Evolutionary conservation across 352 stramenopile genomes (phyloP).

Genomic region (Phytophthora palmivora): DNA sequence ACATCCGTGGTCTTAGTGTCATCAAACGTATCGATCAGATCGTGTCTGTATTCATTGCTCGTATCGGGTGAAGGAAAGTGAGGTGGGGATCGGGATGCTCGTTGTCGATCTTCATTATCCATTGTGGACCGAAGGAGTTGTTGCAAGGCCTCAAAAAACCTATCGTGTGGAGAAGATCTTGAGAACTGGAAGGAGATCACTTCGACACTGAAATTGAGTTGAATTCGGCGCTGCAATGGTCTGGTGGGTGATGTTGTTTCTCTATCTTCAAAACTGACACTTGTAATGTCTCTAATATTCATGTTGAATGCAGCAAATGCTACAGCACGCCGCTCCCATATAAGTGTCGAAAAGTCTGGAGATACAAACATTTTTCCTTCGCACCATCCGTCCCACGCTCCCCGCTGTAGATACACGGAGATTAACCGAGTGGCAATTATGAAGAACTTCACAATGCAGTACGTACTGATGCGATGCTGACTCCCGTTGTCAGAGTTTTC

Average conservation of each 20-base stretch:
- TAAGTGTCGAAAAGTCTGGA: constrained; percentile 16
- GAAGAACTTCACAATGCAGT: not conserved
- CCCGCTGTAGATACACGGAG: constrained; percentile 16
- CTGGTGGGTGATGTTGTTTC: not conserved
- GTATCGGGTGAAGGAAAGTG: not conserved
- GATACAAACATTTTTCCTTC: constrained; percentile 34
- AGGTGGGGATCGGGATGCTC: constrained; percentile 10
- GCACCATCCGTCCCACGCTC: constrained; percentile 33
- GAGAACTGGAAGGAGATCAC: constrained; percentile 22
- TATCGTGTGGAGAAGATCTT: constrained; percentile 16
- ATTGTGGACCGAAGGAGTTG: constrained; percentile 12
- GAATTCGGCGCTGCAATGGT: constrained; percentile 13
- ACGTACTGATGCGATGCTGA: constrained; percentile 30
- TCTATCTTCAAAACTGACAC: constrained; percentile 16
- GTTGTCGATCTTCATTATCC: not conserved
- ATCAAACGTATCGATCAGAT: not conserved
- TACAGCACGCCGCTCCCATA: constrained; percentile 28
- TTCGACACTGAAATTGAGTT: constrained; percentile 23
- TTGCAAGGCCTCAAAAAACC: constrained; percentile 25
- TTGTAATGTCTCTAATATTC: constrained; percentile 25
- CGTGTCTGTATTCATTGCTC: not conserved
- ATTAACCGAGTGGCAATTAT: constrained; percentile 1
- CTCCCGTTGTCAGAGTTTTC: constrained; percentile 15
- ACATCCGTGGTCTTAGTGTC: not conserved
- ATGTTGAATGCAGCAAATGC: constrained; percentile 34